Percentiles rank a stretch among this genome's conserved stretches.
These are phyloP conservation scores for Peronospora belbahrii DNA, from an alignment of 352 stramenopile species.

Conservation along the genomic window DNA sequence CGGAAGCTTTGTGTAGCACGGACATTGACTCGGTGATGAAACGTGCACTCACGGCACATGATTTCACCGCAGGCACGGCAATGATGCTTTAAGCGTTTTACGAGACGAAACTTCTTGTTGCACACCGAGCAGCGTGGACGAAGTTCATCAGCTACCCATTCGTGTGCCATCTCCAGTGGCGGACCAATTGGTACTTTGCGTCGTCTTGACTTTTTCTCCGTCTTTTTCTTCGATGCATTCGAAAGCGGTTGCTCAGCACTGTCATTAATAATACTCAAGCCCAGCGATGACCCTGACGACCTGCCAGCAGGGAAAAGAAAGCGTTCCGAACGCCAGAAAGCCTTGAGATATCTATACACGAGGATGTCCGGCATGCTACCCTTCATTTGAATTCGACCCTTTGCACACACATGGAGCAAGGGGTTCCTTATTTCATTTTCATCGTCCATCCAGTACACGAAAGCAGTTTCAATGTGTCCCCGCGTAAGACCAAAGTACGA, in stretches of 20 bases:
- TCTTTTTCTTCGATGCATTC: constrained; percentile 22
- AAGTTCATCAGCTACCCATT: constrained; percentile 56
- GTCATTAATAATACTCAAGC: constrained; percentile 9
- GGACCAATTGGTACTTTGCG: constrained; percentile 22
- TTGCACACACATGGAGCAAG: constrained; percentile 50
- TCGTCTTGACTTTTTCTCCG: constrained; percentile 14
- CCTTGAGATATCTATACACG: constrained; percentile 54
- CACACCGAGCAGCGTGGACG: constrained; percentile 48
- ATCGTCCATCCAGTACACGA: constrained; percentile 67
- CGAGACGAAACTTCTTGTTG: constrained; percentile 52
- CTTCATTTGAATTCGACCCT: constrained; percentile 52
- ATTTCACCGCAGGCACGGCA: constrained; percentile 67
- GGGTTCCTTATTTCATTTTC: constrained; percentile 25
- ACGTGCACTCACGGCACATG: constrained; percentile 47
- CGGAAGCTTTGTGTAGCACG: constrained; percentile 24
- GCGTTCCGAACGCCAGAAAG: constrained; percentile 41
- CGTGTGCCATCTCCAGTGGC: constrained; percentile 46
- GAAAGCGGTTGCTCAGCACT: constrained; percentile 1
- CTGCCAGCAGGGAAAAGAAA: constrained; percentile 25
- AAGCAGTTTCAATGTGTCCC: constrained; percentile 47
- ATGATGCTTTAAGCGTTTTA: constrained; percentile 56
- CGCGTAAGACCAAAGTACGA: constrained; percentile 66
- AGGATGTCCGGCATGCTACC: constrained; percentile 49
- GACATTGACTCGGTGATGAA: constrained; percentile 37
- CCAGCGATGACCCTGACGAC: constrained; percentile 21